Percentiles rank a stretch among this genome's conserved stretches.
Conservation (phyloP, 768 basidiomycete genomes). For the Leccinellum luteum region DNA sequence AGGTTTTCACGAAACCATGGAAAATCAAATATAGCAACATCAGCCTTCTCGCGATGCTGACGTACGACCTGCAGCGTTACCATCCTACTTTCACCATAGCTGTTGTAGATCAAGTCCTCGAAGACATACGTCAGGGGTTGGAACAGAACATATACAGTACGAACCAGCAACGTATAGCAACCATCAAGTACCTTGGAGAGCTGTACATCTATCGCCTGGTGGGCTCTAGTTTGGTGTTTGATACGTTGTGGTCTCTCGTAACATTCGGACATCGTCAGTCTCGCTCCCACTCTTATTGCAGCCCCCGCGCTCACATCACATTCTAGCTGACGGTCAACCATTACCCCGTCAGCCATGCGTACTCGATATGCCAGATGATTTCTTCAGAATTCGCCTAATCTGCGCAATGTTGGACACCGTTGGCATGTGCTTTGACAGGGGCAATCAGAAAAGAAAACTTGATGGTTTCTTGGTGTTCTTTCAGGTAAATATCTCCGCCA, state of each 20-base stretch:
- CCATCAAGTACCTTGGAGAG: constrained; percentile 94
- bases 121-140: constrained; percentile 85
- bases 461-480: constrained; percentile 93
- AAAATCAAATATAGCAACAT: constrained; percentile 94
- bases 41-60: constrained; percentile 86
- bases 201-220: constrained; percentile 94
- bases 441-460: constrained; percentile 87
- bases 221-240: constrained; percentile 87
- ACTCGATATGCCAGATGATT: constrained; percentile 93
- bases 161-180: constrained; percentile 90
- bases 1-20: constrained; percentile 97
- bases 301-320: constrained; percentile 12
- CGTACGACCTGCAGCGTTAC: constrained; percentile 92
- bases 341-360: constrained; percentile 69
- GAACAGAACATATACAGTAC: constrained; percentile 95
- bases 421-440: constrained; percentile 97
- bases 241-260: constrained; percentile 89
- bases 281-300: neutral
- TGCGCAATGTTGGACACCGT: constrained; percentile 94
- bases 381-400: constrained; percentile 88
- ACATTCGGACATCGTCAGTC: constrained; percentile 94
- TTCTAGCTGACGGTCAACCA: constrained; percentile 83
- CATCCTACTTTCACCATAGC: constrained; percentile 85
- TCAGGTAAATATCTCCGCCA: constrained; percentile 54
- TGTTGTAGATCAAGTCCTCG: constrained; percentile 92